Base-by-base conservation (phyloP, 768 basidiomycete genomes). In the Panus rudis region DNA sequence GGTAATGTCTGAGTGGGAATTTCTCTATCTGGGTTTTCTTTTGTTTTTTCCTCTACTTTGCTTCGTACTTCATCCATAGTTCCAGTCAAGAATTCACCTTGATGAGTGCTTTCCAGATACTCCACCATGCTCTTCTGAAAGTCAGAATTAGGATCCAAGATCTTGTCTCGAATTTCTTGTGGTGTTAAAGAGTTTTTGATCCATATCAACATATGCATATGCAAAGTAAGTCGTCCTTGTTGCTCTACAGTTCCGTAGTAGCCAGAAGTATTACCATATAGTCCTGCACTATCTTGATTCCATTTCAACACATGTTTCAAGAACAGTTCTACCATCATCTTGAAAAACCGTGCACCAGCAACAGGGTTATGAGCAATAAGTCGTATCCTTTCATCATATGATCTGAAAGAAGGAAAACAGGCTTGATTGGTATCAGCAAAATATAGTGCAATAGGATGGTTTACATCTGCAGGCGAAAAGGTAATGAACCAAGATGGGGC, bases 401-500 rank as follows among this genome's bases (percentile, higher is more conserved):
- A 13, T n/a, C n/a, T n/a, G n/a, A n/a, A n/a, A n/a, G n/a, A n/a
- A n/a, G n/a, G n/a, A n/a, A n/a, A n/a, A n/a, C n/a, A n/a, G n/a
- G n/a, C n/a, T 25, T 30, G 19, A 19, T 21, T 12, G 19, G 37
- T 30, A 8, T 47, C 55, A n/a, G 53, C 47, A 39, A 40, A 52
- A 21, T 50, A 44, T 11, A 56, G 19, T 17, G 33, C 45, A 7
- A 51, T 25, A 2, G 30, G 34, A 34, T 24, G 58, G 4, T 46
- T 47, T 3, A 45, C 49, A 46, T 66, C 64, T 4, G 62, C 55
- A 7, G 66, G 66, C 1, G 66, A 57, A 37, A 67, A 53, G 1
- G 68, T 68, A 1, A 70, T 61, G 35, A 61, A 70, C 61, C 63
- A 68, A 0, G 50, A 46, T 6, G 65, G 63, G 3, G 63, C 57